Evolutionary conservation across 2,329 filamentous ascomycete genomes (phyloP).

Genomic region (Orbilia brochopaga): DNA sequence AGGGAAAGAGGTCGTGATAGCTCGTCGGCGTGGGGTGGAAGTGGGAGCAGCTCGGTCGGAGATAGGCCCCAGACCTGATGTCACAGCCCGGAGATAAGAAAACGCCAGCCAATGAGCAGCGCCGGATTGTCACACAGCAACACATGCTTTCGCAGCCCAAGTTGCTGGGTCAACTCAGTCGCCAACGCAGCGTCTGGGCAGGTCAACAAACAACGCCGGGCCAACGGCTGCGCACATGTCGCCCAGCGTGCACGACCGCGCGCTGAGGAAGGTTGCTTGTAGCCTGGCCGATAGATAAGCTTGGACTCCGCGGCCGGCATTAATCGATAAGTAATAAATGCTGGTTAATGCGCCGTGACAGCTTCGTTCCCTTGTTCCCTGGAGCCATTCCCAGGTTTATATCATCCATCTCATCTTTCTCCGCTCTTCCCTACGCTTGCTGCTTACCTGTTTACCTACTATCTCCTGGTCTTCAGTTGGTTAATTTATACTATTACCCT

Average conservation of each 20-base stretch:
- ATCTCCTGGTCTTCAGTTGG: too few relatives aligned
- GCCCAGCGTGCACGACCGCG: too few relatives aligned
- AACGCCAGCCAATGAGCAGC: neutral
- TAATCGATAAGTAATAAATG: slow-evolving; percentile 17
- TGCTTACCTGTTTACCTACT: too few relatives aligned
- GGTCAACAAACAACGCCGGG: slow-evolving; percentile 48
- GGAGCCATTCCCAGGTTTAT: too few relatives aligned
- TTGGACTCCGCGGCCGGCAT: slow-evolving; percentile 10
- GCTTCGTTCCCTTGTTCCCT: too few relatives aligned
- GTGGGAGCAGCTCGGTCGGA: slow-evolving; percentile 9
- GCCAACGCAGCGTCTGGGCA: slow-evolving; percentile 16
- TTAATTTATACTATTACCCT: too few relatives aligned
- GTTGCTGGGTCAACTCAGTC: slow-evolving; percentile 47
- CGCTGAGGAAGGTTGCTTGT: neutral
- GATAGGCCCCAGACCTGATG: slow-evolving; percentile 41
- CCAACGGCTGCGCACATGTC: slow-evolving; percentile 9
- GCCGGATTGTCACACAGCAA: slow-evolving; percentile 19
- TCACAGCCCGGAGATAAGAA: slow-evolving; percentile 27
- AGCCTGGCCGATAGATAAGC: too few relatives aligned
- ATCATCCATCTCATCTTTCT: too few relatives aligned
- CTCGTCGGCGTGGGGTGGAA: neutral
- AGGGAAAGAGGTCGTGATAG: neutral
- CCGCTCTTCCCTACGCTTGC: too few relatives aligned
- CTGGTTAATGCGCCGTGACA: neutral
- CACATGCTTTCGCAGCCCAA: too few relatives aligned